Conservation (phyloP, 495 filamentous ascomycete genomes). For the Penicillium bovifimosum region DNA sequence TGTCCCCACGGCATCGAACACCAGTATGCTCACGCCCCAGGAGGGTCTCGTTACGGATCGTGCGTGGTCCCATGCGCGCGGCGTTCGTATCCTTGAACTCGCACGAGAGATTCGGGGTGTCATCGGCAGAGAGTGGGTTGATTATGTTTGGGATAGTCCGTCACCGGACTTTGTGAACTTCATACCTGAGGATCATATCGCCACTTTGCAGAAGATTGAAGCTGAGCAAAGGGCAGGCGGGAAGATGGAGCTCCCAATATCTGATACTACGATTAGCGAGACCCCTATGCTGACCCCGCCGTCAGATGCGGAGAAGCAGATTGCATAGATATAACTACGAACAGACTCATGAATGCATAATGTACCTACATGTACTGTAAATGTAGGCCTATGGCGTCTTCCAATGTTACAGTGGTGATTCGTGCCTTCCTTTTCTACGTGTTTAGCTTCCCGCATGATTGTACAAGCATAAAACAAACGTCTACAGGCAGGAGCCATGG, state of each 20-base stretch:
- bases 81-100: conserved; percentile 53
- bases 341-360: background rate
- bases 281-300: conserved; percentile 29
- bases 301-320: conserved; percentile 23
- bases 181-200: conserved; percentile 31
- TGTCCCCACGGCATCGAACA: conserved; percentile 12
- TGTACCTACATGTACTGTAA: too few species aligned
- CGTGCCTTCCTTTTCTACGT: background rate
- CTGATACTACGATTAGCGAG: background rate
- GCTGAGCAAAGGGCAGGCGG: conserved; percentile 1
- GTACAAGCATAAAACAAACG: background rate
- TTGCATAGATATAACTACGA: conserved; percentile 9
- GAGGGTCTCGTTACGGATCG: conserved; percentile 44
- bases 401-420: background rate
- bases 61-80: conserved; percentile 55
- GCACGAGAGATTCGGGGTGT: conserved; percentile 58
- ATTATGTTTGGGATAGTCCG: conserved; percentile 69
- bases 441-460: background rate
- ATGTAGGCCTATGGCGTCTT: background rate
- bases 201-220: conserved; percentile 12
- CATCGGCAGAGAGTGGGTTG: conserved; percentile 59
- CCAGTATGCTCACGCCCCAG: conserved; percentile 29
- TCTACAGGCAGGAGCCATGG: background rate
- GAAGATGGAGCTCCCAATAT: background rate
- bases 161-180: conserved; percentile 55